Evolutionary conservation across 1,284 basidiomycete genomes (phyloP), one percentile per base, ranked within the genome.

Genomic region (Pholiota adiposa): DNA sequence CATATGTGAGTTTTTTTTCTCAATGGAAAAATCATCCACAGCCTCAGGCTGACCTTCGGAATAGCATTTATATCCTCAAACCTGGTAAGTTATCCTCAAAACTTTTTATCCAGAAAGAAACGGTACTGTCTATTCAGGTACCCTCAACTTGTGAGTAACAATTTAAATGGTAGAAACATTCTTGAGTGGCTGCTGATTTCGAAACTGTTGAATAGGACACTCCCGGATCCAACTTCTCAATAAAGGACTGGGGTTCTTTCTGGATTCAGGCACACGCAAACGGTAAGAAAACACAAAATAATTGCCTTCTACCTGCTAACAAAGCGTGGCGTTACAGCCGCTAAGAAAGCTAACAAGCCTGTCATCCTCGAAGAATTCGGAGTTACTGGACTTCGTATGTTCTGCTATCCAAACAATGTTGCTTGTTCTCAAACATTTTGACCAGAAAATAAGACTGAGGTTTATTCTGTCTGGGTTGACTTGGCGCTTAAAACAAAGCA

Each of bases 311-410:
- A n/a, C n/a, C n/a, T 25, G 12, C 8, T 53, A 3, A 40, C 36
- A 1, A 25, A 18, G 25, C 11, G 8, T 3, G 36, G 44, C 8
- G 51, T 58, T 25, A 51, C 36, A 84, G 84, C 82, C 23, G 82
- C 83, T 0, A 78, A 77, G 57, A 75, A 71, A 56, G 80, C 78
- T 0, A 74, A 74, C 31, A 86, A 86, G 62, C 84, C 84, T 1
- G 64, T 85, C 12, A 70, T 86, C 12, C 66, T 86, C 14, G 84
- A 86, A 64, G 84, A 85, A 61, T 85, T 85, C 61, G 83, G 83
- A n/a, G 67, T 81, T 1, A 66, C 63, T 23, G 80, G 80, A 25
- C 60, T 80, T 4, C 70, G 82, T 83, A 63, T 53, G 68, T 19
- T n/a, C n/a, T 53, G 31, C 44, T 12, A 18, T 57, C 6, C 8